Evolutionary conservation across 2,329 filamentous ascomycete genomes (phyloP).

Genomic region (Aspergillus vadensis): DNA sequence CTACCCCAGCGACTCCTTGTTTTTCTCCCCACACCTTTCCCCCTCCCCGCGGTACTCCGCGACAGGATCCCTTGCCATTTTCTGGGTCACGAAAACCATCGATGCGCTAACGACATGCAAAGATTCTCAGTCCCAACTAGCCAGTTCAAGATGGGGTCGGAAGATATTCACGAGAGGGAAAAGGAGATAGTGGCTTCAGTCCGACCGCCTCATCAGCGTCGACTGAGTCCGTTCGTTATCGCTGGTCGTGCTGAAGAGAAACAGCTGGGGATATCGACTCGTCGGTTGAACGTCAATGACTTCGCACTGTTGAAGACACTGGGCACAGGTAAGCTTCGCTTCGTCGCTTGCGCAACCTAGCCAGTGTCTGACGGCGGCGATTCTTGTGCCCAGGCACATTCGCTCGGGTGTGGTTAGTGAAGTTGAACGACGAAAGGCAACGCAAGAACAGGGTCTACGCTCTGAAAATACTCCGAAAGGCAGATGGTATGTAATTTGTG

Average conservation of each 20-base stretch:
- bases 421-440: slow-evolving; percentile 42
- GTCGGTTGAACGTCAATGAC: slow-evolving; percentile 43
- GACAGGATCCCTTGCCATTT: slow-evolving; percentile 38
- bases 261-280: slow-evolving; percentile 41
- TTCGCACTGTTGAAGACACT: slow-evolving; percentile 53
- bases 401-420: slow-evolving; percentile 53
- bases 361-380: slow-evolving; percentile 18
- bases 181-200: slow-evolving; percentile 33
- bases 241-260: slow-evolving; percentile 42
- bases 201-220: slow-evolving; percentile 32
- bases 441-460: slow-evolving; percentile 48
- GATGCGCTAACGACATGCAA: slow-evolving; percentile 35
- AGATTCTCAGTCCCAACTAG: slow-evolving; percentile 23
- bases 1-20: slow-evolving; percentile 1
- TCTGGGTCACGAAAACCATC: slow-evolving; percentile 44
- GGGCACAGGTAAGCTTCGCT: slow-evolving; percentile 47
- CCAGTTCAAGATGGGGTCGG: slow-evolving; percentile 18
- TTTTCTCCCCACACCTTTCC: slow-evolving; percentile 8
- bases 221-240: slow-evolving; percentile 41
- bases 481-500: slow-evolving; percentile 43
- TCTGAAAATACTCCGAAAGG: slow-evolving; percentile 54
- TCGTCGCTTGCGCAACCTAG: slow-evolving; percentile 7
- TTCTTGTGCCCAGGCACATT: slow-evolving; percentile 48
- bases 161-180: slow-evolving; percentile 32
- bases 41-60: slow-evolving; percentile 22